Evolutionary conservation across 169 alveolate genomes (phyloP), one percentile per base, ranked within the genome.

Genomic region (Eimeria falciformis): DNA sequence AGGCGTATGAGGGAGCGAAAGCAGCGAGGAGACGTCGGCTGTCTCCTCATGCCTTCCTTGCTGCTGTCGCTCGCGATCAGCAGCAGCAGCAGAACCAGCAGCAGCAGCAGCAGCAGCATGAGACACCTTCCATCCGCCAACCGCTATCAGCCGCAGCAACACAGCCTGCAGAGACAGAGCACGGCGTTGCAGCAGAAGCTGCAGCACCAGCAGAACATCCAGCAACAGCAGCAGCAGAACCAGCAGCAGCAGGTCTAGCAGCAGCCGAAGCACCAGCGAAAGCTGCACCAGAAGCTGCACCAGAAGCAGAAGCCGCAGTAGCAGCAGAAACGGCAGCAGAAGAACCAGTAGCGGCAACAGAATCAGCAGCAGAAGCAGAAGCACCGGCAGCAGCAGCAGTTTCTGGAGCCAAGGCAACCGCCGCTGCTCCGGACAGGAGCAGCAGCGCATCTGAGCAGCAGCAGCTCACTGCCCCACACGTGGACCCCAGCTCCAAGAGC

Each of bases 51-150:
- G 37, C n/a, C 9, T 12, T 6, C 6, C 37, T 23, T 5, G 75
- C 75, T 12, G 75, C n/a, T 25, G 75, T 23, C n/a, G 37, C 6
- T 12, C 75, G 11, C 11, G 33, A 21, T 25, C 33, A 23, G 75
- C 75, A 62, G 75, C 75, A 62, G 75, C 75, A 62, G 75, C n/a
- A 12, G 75, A 12, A 62, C 33, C 37, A 62, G 37, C 75, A 62
- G 75, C 37, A 62, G 75, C 29, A 62, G 37, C 75, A 62, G 75
- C 75, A 50, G 62, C 62, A 50, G 62, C 62, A n/a, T n/a, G n/a
- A n/a, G n/a, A n/a, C n/a, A n/a, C n/a, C n/a, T n/a, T n/a, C n/a
- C n/a, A n/a, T n/a, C n/a, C n/a, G n/a, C n/a, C n/a, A n/a, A n/a
- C n/a, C n/a, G n/a, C n/a, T n/a, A n/a, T n/a, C n/a, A n/a, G n/a